Conservation (phyloP, 2,329 filamentous ascomycete species). For the Chaetomium olivaceum region DNA sequence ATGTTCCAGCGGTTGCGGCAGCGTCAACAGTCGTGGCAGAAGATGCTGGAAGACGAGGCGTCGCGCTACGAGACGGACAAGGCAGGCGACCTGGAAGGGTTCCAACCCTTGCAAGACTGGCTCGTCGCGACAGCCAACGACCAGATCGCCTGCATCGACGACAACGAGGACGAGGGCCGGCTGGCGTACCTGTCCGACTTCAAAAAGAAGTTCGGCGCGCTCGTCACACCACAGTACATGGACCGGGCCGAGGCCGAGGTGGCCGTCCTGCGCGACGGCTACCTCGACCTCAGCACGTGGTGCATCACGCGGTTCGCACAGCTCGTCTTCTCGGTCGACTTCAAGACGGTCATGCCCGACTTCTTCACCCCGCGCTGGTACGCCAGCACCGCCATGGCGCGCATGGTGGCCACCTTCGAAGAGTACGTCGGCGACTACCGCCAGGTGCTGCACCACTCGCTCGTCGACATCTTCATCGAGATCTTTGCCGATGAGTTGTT, state of each 20-base stretch:
- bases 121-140: conserved; percentile 96
- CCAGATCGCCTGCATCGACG: conserved; percentile 97
- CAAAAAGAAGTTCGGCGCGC: conserved; percentile 75
- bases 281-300: conserved; percentile 92
- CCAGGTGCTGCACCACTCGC: conserved; percentile 77
- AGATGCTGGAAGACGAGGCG: conserved; percentile 83
- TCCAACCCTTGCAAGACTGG: conserved; percentile 90
- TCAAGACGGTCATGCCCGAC: conserved; percentile 76
- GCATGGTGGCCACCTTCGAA: conserved; percentile 91
- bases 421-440: conserved; percentile 92
- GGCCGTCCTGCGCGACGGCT: conserved; percentile 77
- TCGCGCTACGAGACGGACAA: conserved; percentile 65
- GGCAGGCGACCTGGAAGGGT: conserved; percentile 60
- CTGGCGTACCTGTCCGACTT: conserved; percentile 85
- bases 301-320: conserved; percentile 85
- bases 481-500: conserved; percentile 91
- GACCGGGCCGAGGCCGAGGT: conserved; percentile 73
- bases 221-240: conserved; percentile 79
- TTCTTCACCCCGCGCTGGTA: conserved; percentile 96
- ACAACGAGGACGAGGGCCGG: conserved; percentile 73
- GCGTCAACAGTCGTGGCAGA: conserved; percentile 83
- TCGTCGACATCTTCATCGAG: conserved; percentile 89
- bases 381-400: conserved; percentile 78
- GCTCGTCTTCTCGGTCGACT: conserved; percentile 89
- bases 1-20: conserved; percentile 87